phyloP scores from a whole-genome alignment of 2,329 filamentous ascomycete genomes.

The Venturia effusa region DNA sequence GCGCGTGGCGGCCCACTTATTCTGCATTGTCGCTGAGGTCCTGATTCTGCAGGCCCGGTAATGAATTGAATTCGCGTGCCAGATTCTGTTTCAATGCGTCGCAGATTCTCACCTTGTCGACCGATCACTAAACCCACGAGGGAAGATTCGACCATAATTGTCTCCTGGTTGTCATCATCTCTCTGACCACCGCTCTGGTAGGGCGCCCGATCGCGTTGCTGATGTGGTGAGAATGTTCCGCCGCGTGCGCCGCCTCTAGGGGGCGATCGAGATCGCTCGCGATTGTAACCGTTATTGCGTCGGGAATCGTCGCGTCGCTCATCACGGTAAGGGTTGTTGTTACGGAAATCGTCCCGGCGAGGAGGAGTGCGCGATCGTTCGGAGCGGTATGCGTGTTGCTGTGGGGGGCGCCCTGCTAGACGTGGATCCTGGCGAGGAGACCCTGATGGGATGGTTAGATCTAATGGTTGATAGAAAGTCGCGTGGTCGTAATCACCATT shows the following conservation, averaged over 20 bases:
- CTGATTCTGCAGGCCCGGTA: conserved; percentile 59
- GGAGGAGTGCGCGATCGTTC: conserved; percentile 43
- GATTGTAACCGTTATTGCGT: conserved; percentile 40
- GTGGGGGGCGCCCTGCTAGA: conserved; percentile 34
- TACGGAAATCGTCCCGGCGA: conserved; percentile 59
- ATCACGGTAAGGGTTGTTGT: conserved; percentile 75
- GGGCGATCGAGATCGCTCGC: conserved; percentile 66
- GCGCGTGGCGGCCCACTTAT: conserved; percentile 65
- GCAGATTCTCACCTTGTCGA: conserved; percentile 77
- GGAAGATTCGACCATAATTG: conserved; percentile 75
- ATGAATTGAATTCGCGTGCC: conserved; percentile 82
- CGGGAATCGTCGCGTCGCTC: conserved; percentile 64
- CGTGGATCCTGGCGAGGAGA: conserved; percentile 33
- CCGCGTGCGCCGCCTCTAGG: conserved; percentile 35
- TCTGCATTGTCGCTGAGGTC: conserved; percentile 70
- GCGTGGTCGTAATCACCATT: conserved; percentile 20
- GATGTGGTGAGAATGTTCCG: conserved; percentile 46
- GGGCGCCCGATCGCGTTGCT: conserved; percentile 10
- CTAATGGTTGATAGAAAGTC: not conserved
- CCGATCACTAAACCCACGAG: conserved; percentile 87
- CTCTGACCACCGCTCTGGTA: conserved; percentile 19
- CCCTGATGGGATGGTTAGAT: not conserved
- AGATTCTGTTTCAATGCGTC: conserved; percentile 73
- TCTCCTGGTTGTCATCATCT: conserved; percentile 63
- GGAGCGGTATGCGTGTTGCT: not conserved